Evolutionary conservation across 345 rosid genomes (phyloP).

Genomic region (Eucalyptus urophylla): DNA sequence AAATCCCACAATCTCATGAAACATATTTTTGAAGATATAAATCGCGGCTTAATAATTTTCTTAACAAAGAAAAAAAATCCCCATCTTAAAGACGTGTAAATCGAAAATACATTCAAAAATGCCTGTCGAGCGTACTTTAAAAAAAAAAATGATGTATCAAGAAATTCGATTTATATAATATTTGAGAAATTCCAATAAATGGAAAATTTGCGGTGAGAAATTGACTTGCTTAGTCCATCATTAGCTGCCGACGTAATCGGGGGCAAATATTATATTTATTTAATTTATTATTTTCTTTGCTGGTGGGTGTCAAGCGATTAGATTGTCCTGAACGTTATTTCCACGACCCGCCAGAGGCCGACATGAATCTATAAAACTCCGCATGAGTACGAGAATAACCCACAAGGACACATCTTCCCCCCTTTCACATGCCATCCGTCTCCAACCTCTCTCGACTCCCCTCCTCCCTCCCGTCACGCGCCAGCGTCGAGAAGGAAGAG

Average conservation of each 20-base stretch:
- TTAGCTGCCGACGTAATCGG: background rate
- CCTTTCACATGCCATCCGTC: background rate
- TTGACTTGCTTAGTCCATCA: background rate
- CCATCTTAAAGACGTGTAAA: no score
- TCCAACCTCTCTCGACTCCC: background rate
- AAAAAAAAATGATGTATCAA: no score
- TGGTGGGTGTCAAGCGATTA: background rate
- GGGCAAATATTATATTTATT: background rate
- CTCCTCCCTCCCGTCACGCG: background rate
- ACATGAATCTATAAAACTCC: background rate
- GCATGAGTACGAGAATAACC: background rate
- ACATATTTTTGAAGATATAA: no score
- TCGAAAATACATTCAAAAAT: no score
- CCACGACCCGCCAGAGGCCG: background rate
- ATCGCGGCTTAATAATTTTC: background rate
- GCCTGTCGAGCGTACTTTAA: no score
- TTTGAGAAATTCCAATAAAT: background rate
- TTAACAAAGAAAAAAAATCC: background rate
- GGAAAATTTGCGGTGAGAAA: background rate
- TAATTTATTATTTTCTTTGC: background rate
- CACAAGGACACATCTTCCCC: background rate
- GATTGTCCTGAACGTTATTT: background rate
- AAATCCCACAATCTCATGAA: no score
- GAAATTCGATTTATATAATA: no score
- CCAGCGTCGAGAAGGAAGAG: background rate